phyloP scores from a whole-genome alignment of 2,329 filamentous ascomycete species.

The Diaporthe ampelina region DNA sequence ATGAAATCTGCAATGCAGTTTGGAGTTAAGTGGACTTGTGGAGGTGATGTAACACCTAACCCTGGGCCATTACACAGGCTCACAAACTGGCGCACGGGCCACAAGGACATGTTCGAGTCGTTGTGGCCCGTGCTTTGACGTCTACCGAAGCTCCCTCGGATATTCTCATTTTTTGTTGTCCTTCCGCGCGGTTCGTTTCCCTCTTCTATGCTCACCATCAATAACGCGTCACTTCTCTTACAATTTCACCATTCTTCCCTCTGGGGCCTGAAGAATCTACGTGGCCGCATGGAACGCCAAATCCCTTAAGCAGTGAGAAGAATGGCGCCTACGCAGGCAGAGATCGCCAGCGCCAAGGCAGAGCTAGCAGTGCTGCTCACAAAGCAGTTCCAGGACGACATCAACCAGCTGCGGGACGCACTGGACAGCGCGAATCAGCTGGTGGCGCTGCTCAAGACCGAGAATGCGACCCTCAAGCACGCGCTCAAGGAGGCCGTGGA shows the following conservation, averaged over 20 bases:
- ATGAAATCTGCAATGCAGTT: too few species aligned
- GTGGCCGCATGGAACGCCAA: neutral
- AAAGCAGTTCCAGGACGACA: slow-evolving; percentile 39
- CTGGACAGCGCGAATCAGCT: slow-evolving; percentile 36
- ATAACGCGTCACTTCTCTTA: too few species aligned
- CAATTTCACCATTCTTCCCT: neutral
- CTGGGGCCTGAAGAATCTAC: neutral
- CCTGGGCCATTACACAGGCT: too few species aligned
- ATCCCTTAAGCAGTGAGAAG: neutral
- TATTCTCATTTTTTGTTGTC: neutral
- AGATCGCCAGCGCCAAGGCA: slow-evolving; percentile 37
- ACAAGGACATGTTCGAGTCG: neutral
- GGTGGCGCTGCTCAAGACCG: slow-evolving; percentile 32
- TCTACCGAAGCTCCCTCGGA: neutral
- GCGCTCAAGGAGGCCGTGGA: slow-evolving; percentile 25
- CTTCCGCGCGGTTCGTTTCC: too few species aligned
- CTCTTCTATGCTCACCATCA: too few species aligned
- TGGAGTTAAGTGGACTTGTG: too few species aligned
- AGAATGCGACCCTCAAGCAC: slow-evolving; percentile 37
- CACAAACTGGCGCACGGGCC: neutral
- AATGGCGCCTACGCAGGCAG: neutral
- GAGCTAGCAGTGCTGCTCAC: slow-evolving; percentile 38
- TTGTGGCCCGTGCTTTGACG: slow-evolving; percentile 15
- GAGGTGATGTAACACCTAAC: too few species aligned
- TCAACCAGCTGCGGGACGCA: slow-evolving; percentile 39